phyloP scores from a whole-genome alignment of 352 stramenopile species.

The Pythium rhizo-oryzae region DNA sequence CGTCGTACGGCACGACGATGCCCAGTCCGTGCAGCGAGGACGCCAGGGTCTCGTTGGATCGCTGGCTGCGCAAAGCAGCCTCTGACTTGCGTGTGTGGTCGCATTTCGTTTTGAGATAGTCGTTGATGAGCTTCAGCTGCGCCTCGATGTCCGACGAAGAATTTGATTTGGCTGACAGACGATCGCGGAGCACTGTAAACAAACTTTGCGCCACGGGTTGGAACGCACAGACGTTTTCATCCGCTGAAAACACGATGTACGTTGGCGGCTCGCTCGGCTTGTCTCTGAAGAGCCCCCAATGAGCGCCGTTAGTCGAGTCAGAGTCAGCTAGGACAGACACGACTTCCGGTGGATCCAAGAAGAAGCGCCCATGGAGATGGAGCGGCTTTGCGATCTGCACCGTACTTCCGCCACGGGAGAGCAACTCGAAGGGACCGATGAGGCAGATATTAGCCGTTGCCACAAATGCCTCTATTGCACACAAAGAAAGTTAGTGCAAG shows the following conservation, averaged over 20 bases:
- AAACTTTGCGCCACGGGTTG: conserved; percentile 39
- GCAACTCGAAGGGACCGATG: conserved; percentile 53
- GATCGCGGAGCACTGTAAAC: conserved; percentile 42
- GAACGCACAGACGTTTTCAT: conserved; percentile 40
- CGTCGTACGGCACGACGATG: conserved; percentile 55
- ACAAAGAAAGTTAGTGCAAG: neutral
- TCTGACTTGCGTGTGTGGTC: conserved; percentile 14
- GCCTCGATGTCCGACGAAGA: neutral
- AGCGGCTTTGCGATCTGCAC: conserved; percentile 42
- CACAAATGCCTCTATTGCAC: conserved; percentile 50
- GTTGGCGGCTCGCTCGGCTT: conserved; percentile 38
- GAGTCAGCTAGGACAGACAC: conserved; percentile 35
- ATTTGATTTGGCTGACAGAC: neutral
- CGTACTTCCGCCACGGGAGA: conserved; percentile 24
- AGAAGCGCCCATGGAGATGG: conserved; percentile 56
- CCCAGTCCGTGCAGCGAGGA: conserved; percentile 45
- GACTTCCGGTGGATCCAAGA: conserved; percentile 59
- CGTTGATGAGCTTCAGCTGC: conserved; percentile 7
- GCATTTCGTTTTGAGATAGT: neutral
- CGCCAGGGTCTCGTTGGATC: conserved; percentile 36
- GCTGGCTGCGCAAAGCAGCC: conserved; percentile 30
- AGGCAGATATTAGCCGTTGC: conserved; percentile 44
- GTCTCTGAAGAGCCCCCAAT: conserved; percentile 63
- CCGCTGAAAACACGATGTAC: conserved; percentile 43
- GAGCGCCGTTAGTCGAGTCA: conserved; percentile 24